A percentile compares a stretch with the other conserved stretches of the same genome.
Evolutionary conservation across 106 monocot species (phyloP).

Genomic region (Gastrodia elata): DNA sequence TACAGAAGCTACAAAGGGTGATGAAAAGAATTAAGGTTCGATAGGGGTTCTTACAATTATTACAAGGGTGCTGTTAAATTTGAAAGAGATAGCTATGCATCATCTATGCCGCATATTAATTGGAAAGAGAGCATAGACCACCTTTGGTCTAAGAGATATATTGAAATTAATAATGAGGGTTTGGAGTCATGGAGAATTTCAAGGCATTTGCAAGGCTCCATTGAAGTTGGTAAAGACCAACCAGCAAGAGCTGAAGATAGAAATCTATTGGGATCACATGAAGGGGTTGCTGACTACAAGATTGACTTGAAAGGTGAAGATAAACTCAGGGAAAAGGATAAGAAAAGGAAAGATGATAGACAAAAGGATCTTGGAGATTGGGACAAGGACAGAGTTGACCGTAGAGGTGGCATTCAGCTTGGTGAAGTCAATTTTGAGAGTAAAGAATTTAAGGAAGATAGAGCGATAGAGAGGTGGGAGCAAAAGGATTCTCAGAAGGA

Average conservation of each 20-base stretch:
- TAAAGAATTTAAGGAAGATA: constrained; percentile 51
- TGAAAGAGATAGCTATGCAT: constrained; percentile 16
- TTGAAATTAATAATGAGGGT: constrained; percentile 34
- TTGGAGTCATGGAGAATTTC: constrained; percentile 40
- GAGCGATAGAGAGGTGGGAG: constrained; percentile 44
- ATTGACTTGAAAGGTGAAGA: constrained; percentile 62
- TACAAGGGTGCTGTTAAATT: constrained; percentile 8
- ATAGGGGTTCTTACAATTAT: constrained; percentile 8
- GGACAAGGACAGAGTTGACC: constrained; percentile 67
- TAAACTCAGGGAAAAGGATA: constrained; percentile 61
- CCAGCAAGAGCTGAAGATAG: constrained; percentile 25
- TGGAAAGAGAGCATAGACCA: constrained; percentile 63
- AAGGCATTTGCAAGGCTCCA: constrained; percentile 21
- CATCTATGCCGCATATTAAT: constrained; percentile 23
- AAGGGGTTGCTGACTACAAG: constrained; percentile 63
- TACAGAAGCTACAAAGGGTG: constrained; percentile 25
- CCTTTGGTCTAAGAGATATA: constrained; percentile 35
- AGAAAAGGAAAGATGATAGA: constrained; percentile 61
- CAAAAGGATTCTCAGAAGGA: constrained; percentile 46
- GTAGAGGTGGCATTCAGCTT: constrained; percentile 17
- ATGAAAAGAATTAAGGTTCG: constrained; percentile 23
- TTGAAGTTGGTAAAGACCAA: constrained; percentile 37
- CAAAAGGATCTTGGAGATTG: constrained; percentile 52
- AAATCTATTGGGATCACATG: constrained; percentile 35
- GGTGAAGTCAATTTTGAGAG: constrained; percentile 27